These are phyloP conservation scores for Edaphochlamys debaryana DNA, from an alignment of 139 green algal species.

Conservation along the genomic window DNA sequence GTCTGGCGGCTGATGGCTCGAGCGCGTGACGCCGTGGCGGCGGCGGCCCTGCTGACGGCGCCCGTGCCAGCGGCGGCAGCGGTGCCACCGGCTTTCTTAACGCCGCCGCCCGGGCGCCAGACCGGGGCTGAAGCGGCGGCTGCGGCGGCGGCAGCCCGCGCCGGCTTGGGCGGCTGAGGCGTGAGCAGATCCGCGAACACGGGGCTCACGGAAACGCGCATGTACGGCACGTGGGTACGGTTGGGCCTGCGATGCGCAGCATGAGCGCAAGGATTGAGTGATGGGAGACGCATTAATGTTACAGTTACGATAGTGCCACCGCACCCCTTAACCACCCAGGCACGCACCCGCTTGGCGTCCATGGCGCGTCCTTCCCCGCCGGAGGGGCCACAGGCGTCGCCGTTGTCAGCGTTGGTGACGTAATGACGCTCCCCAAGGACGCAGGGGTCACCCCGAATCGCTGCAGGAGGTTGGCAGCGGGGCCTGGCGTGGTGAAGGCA, in stretches of 20 bases:
- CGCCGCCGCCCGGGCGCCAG: constrained; percentile 8
- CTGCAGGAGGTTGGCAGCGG: not conserved
- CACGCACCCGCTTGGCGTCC: not conserved
- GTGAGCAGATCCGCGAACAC: not conserved
- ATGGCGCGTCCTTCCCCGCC: not conserved
- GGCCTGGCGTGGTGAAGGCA: not conserved
- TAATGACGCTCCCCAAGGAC: not conserved
- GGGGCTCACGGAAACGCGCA: not conserved
- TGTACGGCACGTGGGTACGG: not conserved
- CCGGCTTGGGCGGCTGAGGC: not conserved
- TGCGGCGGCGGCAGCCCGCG: not conserved
- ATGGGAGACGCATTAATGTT: too few relatives aligned
- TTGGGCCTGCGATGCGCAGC: not conserved
- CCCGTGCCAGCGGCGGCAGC: too few relatives aligned
- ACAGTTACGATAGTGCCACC: too few relatives aligned
- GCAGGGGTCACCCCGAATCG: not conserved
- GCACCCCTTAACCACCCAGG: too few relatives aligned
- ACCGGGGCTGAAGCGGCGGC: not conserved
- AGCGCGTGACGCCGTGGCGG: too few relatives aligned
- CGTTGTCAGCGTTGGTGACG: not conserved
- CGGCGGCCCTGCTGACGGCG: too few relatives aligned
- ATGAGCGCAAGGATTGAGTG: not conserved
- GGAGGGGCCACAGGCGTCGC: not conserved
- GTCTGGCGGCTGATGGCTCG: too few relatives aligned
- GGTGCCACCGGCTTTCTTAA: not conserved